Base-by-base conservation (phyloP, 805 yeast genomes). In the Barnettozyma salicaria region DNA sequence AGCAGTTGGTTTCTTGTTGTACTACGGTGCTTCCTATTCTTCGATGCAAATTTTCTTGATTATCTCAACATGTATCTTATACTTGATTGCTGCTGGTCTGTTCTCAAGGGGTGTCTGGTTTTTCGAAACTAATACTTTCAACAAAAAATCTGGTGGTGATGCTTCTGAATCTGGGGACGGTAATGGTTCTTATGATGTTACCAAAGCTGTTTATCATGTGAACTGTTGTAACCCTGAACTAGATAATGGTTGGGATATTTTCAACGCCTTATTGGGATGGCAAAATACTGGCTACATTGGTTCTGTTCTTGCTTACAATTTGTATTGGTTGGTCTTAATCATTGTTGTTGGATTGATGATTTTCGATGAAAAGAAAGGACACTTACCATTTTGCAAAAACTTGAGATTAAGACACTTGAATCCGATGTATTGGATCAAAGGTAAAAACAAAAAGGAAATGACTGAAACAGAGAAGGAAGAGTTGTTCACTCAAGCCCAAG, bases 221-320 rank as follows among this genome's bases (percentile, higher is more conserved):
- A 88, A 90, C 72, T 90, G 97, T 67, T 90, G 97, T 69, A 88
- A 88, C 64, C 97, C 97, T 31, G 89, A 82, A 61, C 68, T 72
- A 41, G 90, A 82, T 63, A 78, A 80, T 51, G 97, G 97, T 67
- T 90, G 97, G 97, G 96, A 88, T 74, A 79, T 90, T 44, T 90
- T 90, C 73, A 90, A 90, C 57, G 86, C 97, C 19, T 62, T 90
- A 40, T 68, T 90, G 46, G 98, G 97, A 45, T 90, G 98, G 98
- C 96, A 88, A 67, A 90, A 90, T 65, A 76, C 95, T 37, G 97
- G 96, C 42, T 87, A 95, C 48, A 74, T 85, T 58, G 96, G 97
- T 40, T 86, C 96, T 5, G 89, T 90, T 42, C 65, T 90, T 37
- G 76, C 89, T 33, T 90, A 90, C 70, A 88, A 87, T 65, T 47